These are phyloP conservation scores for Pyricularia sp. DNA, from an alignment of 2,329 filamentous ascomycete species.

Conservation along the genomic window DNA sequence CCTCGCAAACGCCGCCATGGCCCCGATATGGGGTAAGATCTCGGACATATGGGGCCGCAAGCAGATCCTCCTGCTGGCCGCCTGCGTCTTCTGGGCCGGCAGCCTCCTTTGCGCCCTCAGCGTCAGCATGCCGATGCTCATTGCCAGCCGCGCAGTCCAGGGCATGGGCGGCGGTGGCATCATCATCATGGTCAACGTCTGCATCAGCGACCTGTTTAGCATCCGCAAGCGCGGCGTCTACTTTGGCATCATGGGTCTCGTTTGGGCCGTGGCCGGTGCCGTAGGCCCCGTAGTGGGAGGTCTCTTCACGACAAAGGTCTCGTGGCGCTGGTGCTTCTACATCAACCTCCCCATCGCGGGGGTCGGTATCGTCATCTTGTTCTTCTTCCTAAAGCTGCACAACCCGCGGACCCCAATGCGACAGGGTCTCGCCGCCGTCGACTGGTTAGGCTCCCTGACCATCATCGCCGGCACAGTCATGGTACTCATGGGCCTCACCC, in stretches of 20 bases:
- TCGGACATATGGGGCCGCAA: conserved; percentile 47
- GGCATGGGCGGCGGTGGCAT: conserved; percentile 39
- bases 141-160: conserved; percentile 34
- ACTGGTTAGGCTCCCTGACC: conserved; percentile 41
- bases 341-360: conserved; percentile 39
- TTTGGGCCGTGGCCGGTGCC: conserved; percentile 53
- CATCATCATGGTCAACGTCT: conserved; percentile 38
- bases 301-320: conserved; percentile 44
- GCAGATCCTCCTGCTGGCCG: conserved; percentile 33
- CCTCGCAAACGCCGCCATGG: conserved; percentile 52
- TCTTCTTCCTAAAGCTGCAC: conserved; percentile 55
- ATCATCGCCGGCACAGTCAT: conserved; percentile 72
- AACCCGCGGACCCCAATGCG: conserved; percentile 51
- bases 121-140: conserved; percentile 31
- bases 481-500: conserved; percentile 75
- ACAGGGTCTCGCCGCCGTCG: conserved; percentile 49
- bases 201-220: conserved; percentile 40
- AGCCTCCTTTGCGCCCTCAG: conserved; percentile 35
- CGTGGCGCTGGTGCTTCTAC: conserved; percentile 58
- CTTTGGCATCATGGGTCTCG: conserved; percentile 51
- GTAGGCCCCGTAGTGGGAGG: conserved; percentile 51
- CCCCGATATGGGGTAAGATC: conserved; percentile 57
- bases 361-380: conserved; percentile 31
- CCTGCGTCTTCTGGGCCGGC: conserved; percentile 37
- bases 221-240: conserved; percentile 31